Conservation (phyloP, 371 early-diverging fungal species). For the Mucor indicus region DNA sequence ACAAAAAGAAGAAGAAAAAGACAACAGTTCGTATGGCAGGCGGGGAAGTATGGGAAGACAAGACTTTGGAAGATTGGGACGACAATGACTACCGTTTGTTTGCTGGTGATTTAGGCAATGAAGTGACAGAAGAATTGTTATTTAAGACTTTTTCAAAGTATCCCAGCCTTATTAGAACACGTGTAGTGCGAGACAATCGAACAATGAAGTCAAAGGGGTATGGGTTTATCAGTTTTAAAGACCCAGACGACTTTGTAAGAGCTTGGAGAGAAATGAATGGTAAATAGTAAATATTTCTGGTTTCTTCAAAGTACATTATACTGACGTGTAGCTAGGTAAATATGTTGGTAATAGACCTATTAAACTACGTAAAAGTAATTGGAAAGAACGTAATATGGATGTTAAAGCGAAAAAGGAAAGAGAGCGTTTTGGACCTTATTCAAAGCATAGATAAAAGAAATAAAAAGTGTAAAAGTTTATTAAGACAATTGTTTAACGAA, state of each 20-base stretch:
- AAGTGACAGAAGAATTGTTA: constrained; percentile 81
- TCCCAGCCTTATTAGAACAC: constrained; percentile 70
- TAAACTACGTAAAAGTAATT: constrained; percentile 89
- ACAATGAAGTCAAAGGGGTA: constrained; percentile 81
- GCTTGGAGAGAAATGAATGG: constrained; percentile 92
- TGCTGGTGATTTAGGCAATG: constrained; percentile 87
- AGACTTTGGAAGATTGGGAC: constrained; percentile 89
- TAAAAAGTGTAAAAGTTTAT: too few relatives aligned
- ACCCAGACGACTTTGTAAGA: constrained; percentile 79
- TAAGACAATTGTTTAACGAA: too few relatives aligned
- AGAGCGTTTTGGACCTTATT: constrained; percentile 44
- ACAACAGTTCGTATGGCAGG: constrained; percentile 79
- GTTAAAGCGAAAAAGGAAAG: constrained; percentile 45
- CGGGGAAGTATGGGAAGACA: constrained; percentile 94
- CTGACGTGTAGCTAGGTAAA: constrained; percentile 63
- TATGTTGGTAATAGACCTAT: constrained; percentile 95
- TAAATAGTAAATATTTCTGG: constrained; percentile 24
- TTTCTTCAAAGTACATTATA: background rate
- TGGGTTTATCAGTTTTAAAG: constrained; percentile 82
- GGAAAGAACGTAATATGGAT: constrained; percentile 91
- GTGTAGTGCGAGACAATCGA: constrained; percentile 76
- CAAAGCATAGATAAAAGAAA: constrained; percentile 27
- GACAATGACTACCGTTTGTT: constrained; percentile 84
- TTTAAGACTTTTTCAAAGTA: constrained; percentile 78
- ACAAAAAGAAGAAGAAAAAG: constrained; percentile 50